Evolutionary conservation across 2,329 filamentous ascomycete species (phyloP).

Genomic region (Eutypella sp.): DNA sequence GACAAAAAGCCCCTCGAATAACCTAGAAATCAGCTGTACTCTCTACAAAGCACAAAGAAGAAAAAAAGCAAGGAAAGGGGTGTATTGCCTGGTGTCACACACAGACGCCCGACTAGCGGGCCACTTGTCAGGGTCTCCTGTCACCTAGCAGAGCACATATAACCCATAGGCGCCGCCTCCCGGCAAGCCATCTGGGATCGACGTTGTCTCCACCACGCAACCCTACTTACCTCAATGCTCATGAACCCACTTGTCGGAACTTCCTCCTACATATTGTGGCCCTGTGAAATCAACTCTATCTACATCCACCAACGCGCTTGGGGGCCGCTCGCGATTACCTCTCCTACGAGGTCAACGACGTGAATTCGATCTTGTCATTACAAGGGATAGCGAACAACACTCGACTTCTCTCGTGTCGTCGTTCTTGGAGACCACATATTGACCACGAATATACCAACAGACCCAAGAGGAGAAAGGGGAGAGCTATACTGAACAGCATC

Average conservation of each 20-base stretch:
- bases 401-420: not conserved
- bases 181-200: conserved; percentile 26
- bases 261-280: conserved; percentile 4
- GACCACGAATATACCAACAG: too few species aligned
- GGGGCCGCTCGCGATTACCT: not conserved
- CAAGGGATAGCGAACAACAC: too few species aligned
- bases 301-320: not conserved
- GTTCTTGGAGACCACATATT: not conserved
- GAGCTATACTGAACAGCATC: too few species aligned
- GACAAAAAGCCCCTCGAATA: too few species aligned
- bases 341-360: too few species aligned
- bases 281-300: not conserved
- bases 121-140: not conserved
- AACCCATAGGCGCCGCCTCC: conserved; percentile 28
- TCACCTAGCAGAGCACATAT: conserved; percentile 21
- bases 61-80: conserved; percentile 6
- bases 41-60: too few species aligned
- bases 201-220: conserved; percentile 24
- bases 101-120: not conserved
- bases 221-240: conserved; percentile 20
- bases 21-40: not conserved
- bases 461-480: too few species aligned
- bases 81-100: not conserved
- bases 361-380: too few species aligned
- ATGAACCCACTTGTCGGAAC: conserved; percentile 15